phyloP scores from a whole-genome alignment of 2,329 filamentous ascomycete species.

The Colletotrichum tropicicola region DNA sequence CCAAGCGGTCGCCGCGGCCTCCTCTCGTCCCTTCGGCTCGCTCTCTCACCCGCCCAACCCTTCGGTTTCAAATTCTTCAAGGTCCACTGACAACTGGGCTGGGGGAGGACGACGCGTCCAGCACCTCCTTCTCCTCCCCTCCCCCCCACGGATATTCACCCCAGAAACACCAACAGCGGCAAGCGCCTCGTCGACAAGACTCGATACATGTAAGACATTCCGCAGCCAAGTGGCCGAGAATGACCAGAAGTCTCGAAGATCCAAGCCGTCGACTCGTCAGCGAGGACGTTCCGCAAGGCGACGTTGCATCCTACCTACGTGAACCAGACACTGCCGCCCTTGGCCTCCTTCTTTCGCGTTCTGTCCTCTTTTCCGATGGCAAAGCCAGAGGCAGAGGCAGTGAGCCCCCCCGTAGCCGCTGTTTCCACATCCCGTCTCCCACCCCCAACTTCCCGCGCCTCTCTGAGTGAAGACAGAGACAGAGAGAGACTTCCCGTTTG shows the following conservation, averaged over 20 bases:
- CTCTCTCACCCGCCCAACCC: not conserved
- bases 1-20: not conserved
- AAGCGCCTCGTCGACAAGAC: not conserved
- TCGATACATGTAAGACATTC: slow-evolving; percentile 1
- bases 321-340: not conserved
- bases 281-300: not conserved
- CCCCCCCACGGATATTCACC: not conserved
- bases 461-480: not conserved
- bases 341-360: not conserved
- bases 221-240: slow-evolving; percentile 7
- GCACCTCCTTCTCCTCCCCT: not conserved
- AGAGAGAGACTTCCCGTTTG: too few species aligned
- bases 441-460: not conserved
- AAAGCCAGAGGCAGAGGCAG: not conserved
- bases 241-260: not conserved
- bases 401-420: not conserved
- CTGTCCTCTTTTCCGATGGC: not conserved
- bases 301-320: not conserved
- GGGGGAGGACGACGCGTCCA: not conserved
- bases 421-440: not conserved
- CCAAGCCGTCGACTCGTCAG: slow-evolving; percentile 1
- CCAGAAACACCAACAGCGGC: not conserved
- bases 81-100: not conserved
- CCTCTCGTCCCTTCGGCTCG: too few species aligned
- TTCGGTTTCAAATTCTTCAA: not conserved